Percentiles rank a stretch among this genome's conserved stretches.
These are phyloP conservation scores for Macrophomina pseudophaseolina DNA, from an alignment of 2,329 filamentous ascomycete species.

Conservation along the genomic window DNA sequence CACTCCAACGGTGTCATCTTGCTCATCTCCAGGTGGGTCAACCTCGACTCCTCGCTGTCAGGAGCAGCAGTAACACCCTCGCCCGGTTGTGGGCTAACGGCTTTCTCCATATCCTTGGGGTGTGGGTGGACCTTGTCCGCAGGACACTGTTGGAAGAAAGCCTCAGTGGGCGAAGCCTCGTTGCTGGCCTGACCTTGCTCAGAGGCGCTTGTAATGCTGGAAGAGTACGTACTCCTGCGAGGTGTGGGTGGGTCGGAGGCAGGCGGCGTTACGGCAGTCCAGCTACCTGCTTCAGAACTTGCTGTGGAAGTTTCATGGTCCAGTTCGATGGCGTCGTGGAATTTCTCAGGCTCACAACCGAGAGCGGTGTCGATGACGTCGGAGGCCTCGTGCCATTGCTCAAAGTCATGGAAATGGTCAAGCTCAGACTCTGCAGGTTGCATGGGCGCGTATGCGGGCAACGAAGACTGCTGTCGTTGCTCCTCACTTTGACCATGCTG, in stretches of 20 bases:
- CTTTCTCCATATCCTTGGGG: conserved; percentile 39
- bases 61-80: conserved; percentile 43
- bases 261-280: conserved; percentile 21
- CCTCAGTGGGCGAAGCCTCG: conserved; percentile 1
- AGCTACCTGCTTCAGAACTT: conserved; percentile 20
- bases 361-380: neutral
- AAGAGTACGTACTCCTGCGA: conserved; percentile 15
- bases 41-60: conserved; percentile 38
- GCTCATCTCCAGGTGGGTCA: conserved; percentile 48
- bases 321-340: conserved; percentile 14
- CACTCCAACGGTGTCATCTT: conserved; percentile 36
- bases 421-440: neutral
- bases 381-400: conserved; percentile 24
- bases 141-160: conserved; percentile 3
- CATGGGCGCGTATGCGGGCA: neutral
- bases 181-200: conserved; percentile 27
- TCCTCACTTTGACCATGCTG: neutral
- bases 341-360: conserved; percentile 2
- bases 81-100: conserved; percentile 38
- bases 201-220: conserved; percentile 19
- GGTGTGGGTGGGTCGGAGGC: conserved; percentile 19
- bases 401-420: conserved; percentile 4
- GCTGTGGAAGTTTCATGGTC: neutral
- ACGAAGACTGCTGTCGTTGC: neutral
- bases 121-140: conserved; percentile 39